A percentile compares a stretch with the other conserved stretches of the same genome.
Conservation (phyloP, 23 red algal species). For the Porphyridium purpureum region DNA sequence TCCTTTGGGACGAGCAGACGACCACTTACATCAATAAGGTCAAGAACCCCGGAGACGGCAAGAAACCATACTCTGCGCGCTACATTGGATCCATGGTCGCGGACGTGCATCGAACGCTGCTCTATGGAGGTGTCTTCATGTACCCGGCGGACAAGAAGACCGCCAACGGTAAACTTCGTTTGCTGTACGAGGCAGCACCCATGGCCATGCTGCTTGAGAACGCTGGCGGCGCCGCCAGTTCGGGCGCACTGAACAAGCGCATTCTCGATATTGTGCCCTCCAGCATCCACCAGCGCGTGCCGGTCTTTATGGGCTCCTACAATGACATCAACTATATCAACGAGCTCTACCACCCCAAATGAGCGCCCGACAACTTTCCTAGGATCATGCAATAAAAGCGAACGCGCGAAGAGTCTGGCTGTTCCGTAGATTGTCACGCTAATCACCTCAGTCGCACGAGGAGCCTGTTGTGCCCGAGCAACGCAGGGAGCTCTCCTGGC, state of each 20-base stretch:
- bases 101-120: conserved; percentile 85
- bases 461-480: no score
- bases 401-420: no score
- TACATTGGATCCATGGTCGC: conserved; percentile 95
- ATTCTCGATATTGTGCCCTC: conserved; percentile 72
- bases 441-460: no score
- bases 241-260: conserved; percentile 22
- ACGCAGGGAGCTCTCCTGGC: no score
- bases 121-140: conserved; percentile 92
- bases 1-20: conserved; percentile 74
- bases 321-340: conserved; percentile 65
- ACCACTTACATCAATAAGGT: conserved; percentile 66
- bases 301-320: conserved; percentile 72
- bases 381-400: no score
- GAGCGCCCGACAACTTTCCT: no score
- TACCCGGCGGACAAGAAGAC: conserved; percentile 55
- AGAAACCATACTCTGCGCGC: conserved; percentile 26
- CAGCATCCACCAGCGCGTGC: conserved; percentile 63
- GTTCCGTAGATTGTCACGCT: no score
- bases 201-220: conserved; percentile 75
- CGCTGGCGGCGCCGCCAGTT: conserved; percentile 71
- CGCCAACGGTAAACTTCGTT: conserved; percentile 54
- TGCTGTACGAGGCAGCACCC: conserved; percentile 89
- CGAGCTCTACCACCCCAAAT: conserved; percentile 19
- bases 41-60: conserved; percentile 64